Conservation (phyloP, 108 stramenopile species). For the Cyclostephanos invisitatus region DNA sequence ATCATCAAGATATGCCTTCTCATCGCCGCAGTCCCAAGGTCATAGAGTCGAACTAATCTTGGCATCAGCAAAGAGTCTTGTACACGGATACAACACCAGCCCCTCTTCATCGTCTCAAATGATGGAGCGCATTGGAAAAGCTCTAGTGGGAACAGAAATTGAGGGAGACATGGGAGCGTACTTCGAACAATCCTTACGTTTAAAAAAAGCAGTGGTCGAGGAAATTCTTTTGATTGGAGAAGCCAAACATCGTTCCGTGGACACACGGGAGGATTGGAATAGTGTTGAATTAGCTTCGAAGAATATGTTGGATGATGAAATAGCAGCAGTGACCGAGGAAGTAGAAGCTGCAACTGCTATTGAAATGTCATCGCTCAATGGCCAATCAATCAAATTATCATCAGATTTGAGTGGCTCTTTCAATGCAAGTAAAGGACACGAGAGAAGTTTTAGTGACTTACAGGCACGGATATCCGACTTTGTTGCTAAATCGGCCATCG, state of each 20-base stretch:
- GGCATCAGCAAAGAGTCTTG: neutral
- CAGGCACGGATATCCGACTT: neutral
- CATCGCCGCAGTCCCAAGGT: neutral
- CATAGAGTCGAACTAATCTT: neutral
- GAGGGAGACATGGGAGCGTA: conserved; percentile 3
- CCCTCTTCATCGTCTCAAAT: neutral
- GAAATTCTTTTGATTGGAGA: conserved; percentile 30
- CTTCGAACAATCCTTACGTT: conserved; percentile 39
- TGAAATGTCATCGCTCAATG: neutral
- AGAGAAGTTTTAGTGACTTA: too few relatives aligned
- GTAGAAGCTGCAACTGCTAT: neutral
- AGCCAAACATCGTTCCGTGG: neutral
- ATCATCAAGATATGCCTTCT: neutral
- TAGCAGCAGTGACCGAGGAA: neutral
- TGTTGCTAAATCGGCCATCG: neutral
- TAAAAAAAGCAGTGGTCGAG: conserved; percentile 37
- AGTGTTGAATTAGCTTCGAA: neutral
- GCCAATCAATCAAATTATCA: conserved; percentile 1
- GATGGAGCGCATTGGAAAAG: conserved; percentile 33
- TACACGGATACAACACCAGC: neutral
- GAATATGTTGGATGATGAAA: neutral
- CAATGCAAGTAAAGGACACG: too few relatives aligned
- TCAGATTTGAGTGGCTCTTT: too few relatives aligned
- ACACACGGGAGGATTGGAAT: neutral
- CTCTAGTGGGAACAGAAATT: conserved; percentile 24